Conservation (phyloP, 306 rosid genomes). For the Trifolium repens region DNA sequence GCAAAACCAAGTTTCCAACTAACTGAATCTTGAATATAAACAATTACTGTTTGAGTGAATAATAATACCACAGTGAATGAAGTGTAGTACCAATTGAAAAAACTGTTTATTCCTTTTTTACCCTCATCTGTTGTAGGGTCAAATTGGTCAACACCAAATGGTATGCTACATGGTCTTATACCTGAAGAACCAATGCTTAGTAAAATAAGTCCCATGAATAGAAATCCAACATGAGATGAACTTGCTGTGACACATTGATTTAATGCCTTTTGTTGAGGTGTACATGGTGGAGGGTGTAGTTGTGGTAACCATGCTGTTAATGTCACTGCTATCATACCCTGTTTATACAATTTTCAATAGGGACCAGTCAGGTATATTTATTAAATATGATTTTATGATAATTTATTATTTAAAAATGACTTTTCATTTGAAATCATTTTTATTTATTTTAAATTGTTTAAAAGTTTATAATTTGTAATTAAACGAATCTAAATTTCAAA, state of each 20-base stretch:
- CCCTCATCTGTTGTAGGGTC: slow-evolving; percentile 69
- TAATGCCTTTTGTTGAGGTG: slow-evolving; percentile 27
- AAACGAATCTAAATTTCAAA: no score
- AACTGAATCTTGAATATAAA: slow-evolving; percentile 72
- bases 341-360: background rate
- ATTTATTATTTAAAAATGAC: no score
- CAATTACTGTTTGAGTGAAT: slow-evolving; percentile 55
- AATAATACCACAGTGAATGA: slow-evolving; percentile 47
- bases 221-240: slow-evolving; percentile 43
- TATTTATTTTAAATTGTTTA: no score
- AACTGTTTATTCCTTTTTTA: slow-evolving; percentile 62
- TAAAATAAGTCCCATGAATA: slow-evolving; percentile 55
- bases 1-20: slow-evolving; percentile 90
- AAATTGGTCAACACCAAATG: slow-evolving; percentile 85
- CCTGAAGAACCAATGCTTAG: slow-evolving; percentile 72
- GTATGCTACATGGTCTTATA: slow-evolving; percentile 83
- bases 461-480: no score
- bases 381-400: no score
- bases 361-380: background rate
- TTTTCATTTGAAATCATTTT: no score
- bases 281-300: slow-evolving; percentile 70
- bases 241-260: slow-evolving; percentile 56
- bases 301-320: slow-evolving; percentile 66
- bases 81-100: slow-evolving; percentile 77
- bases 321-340: slow-evolving; percentile 81